Evolutionary conservation across 805 yeast genomes (phyloP), one percentile per base, ranked within the genome.

Genomic region (Wickerhamiella dianesei): DNA sequence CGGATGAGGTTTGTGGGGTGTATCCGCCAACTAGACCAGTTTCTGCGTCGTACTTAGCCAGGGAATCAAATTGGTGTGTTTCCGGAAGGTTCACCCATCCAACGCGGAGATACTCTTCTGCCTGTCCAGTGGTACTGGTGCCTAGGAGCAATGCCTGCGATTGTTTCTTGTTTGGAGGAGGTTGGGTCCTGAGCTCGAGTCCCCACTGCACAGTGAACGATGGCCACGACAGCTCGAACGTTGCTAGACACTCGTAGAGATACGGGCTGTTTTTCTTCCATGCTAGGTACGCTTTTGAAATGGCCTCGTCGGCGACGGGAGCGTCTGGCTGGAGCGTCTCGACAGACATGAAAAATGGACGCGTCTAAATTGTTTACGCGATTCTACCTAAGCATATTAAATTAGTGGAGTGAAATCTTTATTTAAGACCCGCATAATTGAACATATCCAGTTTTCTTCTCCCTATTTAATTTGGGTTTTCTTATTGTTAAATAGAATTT

Each of bases 261-360:
- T 69, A 65, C 4, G 75, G 77, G 1, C 77, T 62, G 55, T 79
- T 78, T 54, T 79, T 79, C 64, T 77, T 77, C 81, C 82, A 79
- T 19, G 67, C 64, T 16, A 71, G 60, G 60, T 75, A 77, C 21
- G 69, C 66, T 53, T 35, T 6, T 16, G 39, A 35, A 35, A 22
- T 37, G 19, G 22, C 45, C 13, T 40, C 37, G 21, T 17, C 37
- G 16, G 20, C 32, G 9, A 17, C 36, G 5, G 9, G 35, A 12
- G 41, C 21, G 29, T 35, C 29, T 18, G 9, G 18, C 18, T 39
- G 39, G 3, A n/a, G 29, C 18, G 44, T 9, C 13, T n/a, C 45
- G 16, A 40, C 29, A 3, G 22, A 29, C 43, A 25, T 18, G 22
- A 29, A 37, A 17, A 4, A 14, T 20, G 8, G 17, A 6, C 37